These are phyloP conservation scores for Metschnikowia drakensbergensis DNA, from an alignment of 805 yeast genomes.

Conservation along the genomic window DNA sequence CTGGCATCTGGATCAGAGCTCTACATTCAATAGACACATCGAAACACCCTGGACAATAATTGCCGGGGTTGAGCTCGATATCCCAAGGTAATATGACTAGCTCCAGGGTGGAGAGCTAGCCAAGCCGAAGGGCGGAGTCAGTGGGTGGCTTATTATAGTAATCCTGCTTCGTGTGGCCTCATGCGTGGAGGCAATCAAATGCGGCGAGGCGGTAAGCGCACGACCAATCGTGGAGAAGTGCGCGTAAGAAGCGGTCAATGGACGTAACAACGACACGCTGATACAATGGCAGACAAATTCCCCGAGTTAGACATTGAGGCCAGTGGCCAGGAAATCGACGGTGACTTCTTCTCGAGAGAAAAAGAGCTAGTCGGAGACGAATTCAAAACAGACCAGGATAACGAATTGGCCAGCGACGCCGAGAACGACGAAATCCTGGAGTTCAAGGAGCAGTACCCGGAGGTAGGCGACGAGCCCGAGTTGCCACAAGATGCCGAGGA, in stretches of 20 bases:
- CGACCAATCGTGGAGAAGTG: neutral
- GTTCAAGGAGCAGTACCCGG: conserved; percentile 64
- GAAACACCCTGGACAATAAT: no score
- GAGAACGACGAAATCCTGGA: conserved; percentile 45
- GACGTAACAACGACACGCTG: neutral
- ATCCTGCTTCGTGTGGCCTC: no score
- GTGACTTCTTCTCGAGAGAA: conserved; percentile 67
- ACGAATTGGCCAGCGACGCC: conserved; percentile 40
- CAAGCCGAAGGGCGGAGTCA: no score
- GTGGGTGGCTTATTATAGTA: no score
- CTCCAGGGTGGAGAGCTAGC: no score
- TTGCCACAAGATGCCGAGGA: conserved; percentile 35
- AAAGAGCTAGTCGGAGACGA: conserved; percentile 67
- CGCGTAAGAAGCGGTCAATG: neutral
- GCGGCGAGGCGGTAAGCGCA: conserved; percentile 1
- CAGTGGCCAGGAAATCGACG: conserved; percentile 33
- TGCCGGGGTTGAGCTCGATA: no score
- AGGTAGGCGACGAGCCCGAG: conserved; percentile 33
- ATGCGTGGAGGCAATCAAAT: neutral
- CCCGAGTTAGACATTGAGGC: conserved; percentile 52
- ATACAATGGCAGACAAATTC: conserved; percentile 65
- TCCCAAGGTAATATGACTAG: no score
- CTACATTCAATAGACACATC: neutral
- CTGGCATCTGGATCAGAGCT: neutral
- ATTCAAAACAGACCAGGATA: conserved; percentile 63